A percentile compares a stretch with the other conserved stretches of the same genome.
Evolutionary conservation across 441 rosid species (phyloP).

Genomic region (Euphorbia schlechtendalii): DNA sequence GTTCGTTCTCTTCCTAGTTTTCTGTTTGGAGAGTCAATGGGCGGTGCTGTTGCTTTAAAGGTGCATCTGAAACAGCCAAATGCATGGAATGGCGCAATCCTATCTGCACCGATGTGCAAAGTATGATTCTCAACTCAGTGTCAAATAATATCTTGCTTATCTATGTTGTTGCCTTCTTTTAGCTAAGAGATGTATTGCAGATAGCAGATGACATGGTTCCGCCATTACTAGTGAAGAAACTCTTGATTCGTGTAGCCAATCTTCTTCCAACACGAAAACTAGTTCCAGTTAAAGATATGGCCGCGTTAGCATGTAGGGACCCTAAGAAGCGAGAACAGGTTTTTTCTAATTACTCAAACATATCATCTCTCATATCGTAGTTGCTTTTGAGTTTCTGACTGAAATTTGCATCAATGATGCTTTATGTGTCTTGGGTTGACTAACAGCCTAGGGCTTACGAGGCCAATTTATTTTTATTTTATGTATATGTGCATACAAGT

Average conservation of each 20-base stretch:
- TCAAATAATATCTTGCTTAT: neutral
- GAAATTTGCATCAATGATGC: neutral
- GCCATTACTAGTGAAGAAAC: slow-evolving; percentile 41
- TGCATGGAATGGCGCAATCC: slow-evolving; percentile 81
- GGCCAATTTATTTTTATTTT: too few relatives aligned
- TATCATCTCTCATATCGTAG: slow-evolving; percentile 5
- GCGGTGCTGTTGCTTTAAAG: slow-evolving; percentile 90
- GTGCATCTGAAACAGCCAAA: slow-evolving; percentile 76
- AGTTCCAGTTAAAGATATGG: slow-evolving; percentile 83
- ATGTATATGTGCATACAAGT: too few relatives aligned
- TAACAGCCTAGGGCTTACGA: too few relatives aligned
- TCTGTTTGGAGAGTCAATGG: slow-evolving; percentile 89
- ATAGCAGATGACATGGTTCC: slow-evolving; percentile 89
- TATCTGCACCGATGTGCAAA: slow-evolving; percentile 96
- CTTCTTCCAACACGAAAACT: slow-evolving; percentile 71
- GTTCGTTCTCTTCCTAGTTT: slow-evolving; percentile 54
- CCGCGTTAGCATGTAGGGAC: slow-evolving; percentile 75
- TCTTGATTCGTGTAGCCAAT: slow-evolving; percentile 64
- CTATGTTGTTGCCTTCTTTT: neutral
- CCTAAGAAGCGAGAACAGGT: slow-evolving; percentile 57
- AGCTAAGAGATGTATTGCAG: slow-evolving; percentile 30
- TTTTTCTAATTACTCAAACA: slow-evolving; percentile 16
- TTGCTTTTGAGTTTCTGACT: neutral
- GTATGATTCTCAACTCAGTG: slow-evolving; percentile 30
- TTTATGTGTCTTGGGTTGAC: too few relatives aligned